Conservation (phyloP, 2,329 filamentous ascomycete species). For the Exophiala xenobiotica region DNA sequence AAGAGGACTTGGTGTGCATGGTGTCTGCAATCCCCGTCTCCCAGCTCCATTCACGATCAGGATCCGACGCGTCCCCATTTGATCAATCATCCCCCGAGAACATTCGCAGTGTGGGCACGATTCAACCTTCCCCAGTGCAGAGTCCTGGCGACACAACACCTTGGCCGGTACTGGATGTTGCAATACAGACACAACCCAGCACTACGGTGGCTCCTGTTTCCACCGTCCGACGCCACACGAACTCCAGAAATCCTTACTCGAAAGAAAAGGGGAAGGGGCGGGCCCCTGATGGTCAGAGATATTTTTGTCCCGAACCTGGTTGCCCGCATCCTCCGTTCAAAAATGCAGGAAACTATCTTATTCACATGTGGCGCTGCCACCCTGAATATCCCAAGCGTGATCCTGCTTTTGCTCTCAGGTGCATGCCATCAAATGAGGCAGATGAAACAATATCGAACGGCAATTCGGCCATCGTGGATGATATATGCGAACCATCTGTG, state of each 20-base stretch:
- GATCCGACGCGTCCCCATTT: background rate
- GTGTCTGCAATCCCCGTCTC: background rate
- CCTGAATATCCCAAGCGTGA: constrained; percentile 1
- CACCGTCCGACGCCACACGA: background rate
- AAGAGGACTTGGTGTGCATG: constrained; percentile 4
- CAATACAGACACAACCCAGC: background rate
- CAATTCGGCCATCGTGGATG: background rate
- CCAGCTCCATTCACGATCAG: background rate
- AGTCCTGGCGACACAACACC: background rate
- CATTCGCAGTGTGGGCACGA: background rate
- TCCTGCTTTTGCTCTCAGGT: background rate
- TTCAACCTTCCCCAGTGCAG: background rate
- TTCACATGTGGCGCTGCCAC: background rate
- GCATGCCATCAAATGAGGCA: background rate
- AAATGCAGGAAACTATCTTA: constrained; percentile 1
- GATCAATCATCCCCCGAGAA: background rate
- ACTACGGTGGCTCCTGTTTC: background rate
- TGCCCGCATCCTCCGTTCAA: background rate
- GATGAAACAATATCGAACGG: background rate
- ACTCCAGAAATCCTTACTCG: background rate
- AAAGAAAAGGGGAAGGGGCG: background rate
- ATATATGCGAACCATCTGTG: background rate
- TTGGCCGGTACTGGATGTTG: background rate
- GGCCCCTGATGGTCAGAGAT: background rate
- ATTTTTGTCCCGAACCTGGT: background rate